Evolutionary conservation across 495 filamentous ascomycete species (phyloP).

Genomic region (Aspergillus sclerotiicarbonarius): DNA sequence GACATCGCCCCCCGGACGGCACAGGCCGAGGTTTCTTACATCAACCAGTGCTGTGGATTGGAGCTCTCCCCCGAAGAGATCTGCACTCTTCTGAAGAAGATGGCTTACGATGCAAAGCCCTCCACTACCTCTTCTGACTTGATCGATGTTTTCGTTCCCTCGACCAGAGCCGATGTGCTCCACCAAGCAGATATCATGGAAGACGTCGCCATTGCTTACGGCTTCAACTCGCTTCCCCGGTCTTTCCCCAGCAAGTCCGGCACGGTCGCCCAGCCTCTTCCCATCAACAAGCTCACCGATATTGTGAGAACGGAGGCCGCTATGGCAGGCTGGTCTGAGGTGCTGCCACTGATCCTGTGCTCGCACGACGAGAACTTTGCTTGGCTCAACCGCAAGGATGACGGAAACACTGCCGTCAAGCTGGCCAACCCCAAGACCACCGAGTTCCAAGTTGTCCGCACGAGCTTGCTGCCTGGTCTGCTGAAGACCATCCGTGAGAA

Average conservation of each 20-base stretch:
- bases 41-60: conserved; percentile 88
- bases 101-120: conserved; percentile 77
- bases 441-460: conserved; percentile 96
- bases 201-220: conserved; percentile 91
- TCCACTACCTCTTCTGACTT: conserved; percentile 60
- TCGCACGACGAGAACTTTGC: conserved; percentile 98
- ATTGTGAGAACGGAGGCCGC: conserved; percentile 88
- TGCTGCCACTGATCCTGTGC: conserved; percentile 94
- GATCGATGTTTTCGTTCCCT: conserved; percentile 78
- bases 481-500: conserved; percentile 97
- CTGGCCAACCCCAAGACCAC: conserved; percentile 94
- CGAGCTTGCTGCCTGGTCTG: conserved; percentile 81
- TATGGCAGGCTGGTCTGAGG: conserved; percentile 95
- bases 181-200: conserved; percentile 99
- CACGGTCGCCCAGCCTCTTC: conserved; percentile 81
- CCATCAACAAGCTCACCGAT: conserved; percentile 91
- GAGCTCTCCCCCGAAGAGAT: conserved; percentile 67
- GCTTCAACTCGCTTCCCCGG: conserved; percentile 90
- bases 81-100: conserved; percentile 73
- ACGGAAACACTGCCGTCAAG: conserved; percentile 79
- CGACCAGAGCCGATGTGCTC: conserved; percentile 89
- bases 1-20: conserved; percentile 72
- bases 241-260: conserved; percentile 77
- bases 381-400: conserved; percentile 90
- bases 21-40: conserved; percentile 82